These are phyloP conservation scores for Lyophyllum atratum DNA, from an alignment of 768 basidiomycete genomes.

Conservation along the genomic window DNA sequence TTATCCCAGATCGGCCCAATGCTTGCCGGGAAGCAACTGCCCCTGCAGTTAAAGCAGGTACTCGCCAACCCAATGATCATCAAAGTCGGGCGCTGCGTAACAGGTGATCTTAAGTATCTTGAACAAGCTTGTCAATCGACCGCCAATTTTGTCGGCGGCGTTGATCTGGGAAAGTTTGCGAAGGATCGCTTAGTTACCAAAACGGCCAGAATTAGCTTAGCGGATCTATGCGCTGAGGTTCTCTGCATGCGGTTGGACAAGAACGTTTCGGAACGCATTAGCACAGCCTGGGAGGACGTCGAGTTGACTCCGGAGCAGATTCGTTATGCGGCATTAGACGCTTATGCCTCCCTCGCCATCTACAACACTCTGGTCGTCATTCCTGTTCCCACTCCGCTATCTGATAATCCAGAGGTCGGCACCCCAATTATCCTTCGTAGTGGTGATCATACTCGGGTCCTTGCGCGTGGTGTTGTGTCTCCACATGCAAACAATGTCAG, in stretches of 20 bases:
- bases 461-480: too few species aligned
- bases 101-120: conserved; percentile 1
- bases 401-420: too few species aligned
- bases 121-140: conserved; percentile 1
- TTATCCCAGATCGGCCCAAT: not conserved
- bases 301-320: conserved; percentile 16
- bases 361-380: too few species aligned
- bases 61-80: conserved; percentile 11
- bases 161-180: conserved; percentile 29
- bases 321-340: conserved; percentile 23
- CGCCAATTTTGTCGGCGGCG: conserved; percentile 22
- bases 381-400: too few species aligned
- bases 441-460: too few species aligned
- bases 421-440: too few species aligned
- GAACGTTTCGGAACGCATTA: conserved; percentile 18
- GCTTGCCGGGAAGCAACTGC: not conserved
- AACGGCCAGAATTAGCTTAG: conserved; percentile 24
- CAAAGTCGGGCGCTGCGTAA: conserved; percentile 12
- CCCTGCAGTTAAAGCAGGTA: conserved; percentile 7
- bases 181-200: conserved; percentile 23
- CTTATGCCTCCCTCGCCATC: conserved; percentile 15
- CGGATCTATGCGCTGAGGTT: conserved; percentile 29
- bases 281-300: conserved; percentile 19
- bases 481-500: too few species aligned
- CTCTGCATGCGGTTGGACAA: conserved; percentile 22